Percentiles rank a stretch among this genome's conserved stretches.
These are phyloP conservation scores for Colletotrichum theobromicola DNA, from an alignment of 2,329 filamentous ascomycete genomes.

Conservation along the genomic window DNA sequence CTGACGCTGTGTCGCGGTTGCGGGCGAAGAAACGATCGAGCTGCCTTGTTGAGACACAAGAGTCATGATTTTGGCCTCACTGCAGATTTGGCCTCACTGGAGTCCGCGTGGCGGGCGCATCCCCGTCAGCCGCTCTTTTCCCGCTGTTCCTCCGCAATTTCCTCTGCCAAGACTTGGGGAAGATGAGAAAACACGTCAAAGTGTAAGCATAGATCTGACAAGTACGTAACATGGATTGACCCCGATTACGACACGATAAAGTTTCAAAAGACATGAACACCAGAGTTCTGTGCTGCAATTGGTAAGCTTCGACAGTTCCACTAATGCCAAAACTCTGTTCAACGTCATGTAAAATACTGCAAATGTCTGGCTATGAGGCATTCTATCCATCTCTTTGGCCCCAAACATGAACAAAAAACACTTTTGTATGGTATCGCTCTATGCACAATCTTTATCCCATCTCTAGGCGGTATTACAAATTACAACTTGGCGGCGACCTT, in stretches of 20 bases:
- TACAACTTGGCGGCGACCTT: constrained; percentile 50
- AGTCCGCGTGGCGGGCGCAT: neutral
- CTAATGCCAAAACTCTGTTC: neutral
- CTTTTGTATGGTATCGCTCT: constrained; percentile 6
- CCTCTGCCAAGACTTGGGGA: neutral
- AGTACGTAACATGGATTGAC: neutral
- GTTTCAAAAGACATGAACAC: neutral
- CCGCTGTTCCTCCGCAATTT: neutral
- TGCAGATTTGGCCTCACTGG: neutral
- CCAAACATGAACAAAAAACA: neutral
- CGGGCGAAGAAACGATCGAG: neutral
- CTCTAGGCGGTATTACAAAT: neutral
- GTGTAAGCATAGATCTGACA: neutral
- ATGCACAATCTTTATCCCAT: neutral
- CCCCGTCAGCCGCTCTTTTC: neutral
- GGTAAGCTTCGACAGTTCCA: neutral
- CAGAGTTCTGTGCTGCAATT: neutral
- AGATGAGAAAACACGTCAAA: neutral
- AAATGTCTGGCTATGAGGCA: neutral
- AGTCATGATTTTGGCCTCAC: neutral
- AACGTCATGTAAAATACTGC: neutral
- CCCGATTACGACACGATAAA: neutral
- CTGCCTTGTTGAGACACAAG: neutral
- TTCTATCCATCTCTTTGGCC: neutral
- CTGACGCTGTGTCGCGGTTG: neutral